These are phyloP conservation scores for Rhizophora mangle DNA, from an alignment of 345 rosid species.

Conservation along the genomic window DNA sequence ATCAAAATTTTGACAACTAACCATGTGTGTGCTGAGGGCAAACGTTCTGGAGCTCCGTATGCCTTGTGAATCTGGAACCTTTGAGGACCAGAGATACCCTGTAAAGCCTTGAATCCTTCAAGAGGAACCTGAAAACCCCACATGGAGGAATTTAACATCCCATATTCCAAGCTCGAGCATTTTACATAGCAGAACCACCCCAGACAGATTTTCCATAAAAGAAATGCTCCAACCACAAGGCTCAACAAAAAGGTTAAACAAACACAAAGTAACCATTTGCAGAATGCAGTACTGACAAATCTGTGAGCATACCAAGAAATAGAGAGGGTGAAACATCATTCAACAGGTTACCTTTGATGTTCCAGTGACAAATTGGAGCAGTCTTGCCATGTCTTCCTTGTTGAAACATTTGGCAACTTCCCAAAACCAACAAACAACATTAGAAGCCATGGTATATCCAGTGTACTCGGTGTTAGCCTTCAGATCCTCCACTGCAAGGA, in stretches of 20 bases:
- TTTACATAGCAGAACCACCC: not conserved
- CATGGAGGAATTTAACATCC: not conserved
- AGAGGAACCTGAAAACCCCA: slow-evolving; percentile 67
- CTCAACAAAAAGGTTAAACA: too few species aligned
- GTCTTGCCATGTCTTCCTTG: slow-evolving; percentile 95
- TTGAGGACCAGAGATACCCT: slow-evolving; percentile 96
- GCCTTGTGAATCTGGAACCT: slow-evolving; percentile 96
- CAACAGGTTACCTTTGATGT: slow-evolving; percentile 71
- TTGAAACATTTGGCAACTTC: slow-evolving; percentile 82
- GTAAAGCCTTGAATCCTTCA: slow-evolving; percentile 90
- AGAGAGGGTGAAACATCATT: not conserved
- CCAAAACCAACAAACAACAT: slow-evolving; percentile 95
- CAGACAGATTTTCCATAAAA: not conserved
- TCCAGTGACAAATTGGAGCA: slow-evolving; percentile 93
- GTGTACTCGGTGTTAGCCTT: slow-evolving; percentile 82
- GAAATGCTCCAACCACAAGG: not conserved
- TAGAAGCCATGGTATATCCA: slow-evolving; percentile 78
- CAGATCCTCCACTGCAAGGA: slow-evolving; percentile 75
- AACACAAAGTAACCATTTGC: not conserved
- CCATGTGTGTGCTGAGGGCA: slow-evolving; percentile 99
- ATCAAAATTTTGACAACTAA: slow-evolving; percentile 23
- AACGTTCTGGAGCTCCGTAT: slow-evolving; percentile 85
- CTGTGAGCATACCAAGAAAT: not conserved
- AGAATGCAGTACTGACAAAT: not conserved
- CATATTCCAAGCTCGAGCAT: too few species aligned